Evolutionary conservation across 176 grass and related monocot species (phyloP), one percentile per base, ranked within the genome.

Genomic region (Bonia amplexicaulis): DNA sequence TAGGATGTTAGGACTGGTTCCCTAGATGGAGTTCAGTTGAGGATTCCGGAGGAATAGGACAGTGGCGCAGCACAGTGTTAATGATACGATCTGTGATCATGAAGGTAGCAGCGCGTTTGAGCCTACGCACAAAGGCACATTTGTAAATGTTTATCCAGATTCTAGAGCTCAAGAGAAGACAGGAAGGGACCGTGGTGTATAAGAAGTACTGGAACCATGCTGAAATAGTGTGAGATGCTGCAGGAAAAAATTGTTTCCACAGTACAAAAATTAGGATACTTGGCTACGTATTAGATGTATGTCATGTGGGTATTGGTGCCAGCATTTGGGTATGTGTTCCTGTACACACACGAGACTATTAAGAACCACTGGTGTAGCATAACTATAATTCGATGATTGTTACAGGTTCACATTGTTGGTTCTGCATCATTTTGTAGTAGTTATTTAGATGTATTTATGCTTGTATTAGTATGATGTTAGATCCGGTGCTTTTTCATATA

Each of bases 381-480:
- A 46, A 22, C 7, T 2, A 20, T 29, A n/a, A 27, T 54, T 27
- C 0, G n/a, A 66, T 57, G 35, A 44, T 66, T 44, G 35, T 76
- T 66, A 60, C 37, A 51, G 27, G 19, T 16, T 7, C 20, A 54
- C 10, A 55, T 9, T 44, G 12, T 75, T 81, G 12, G 51, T 66
- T 70, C 53, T 69, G 19, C 19, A 45, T 74, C 47, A 19, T 44
- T 67, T 33, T 57, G 47, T 52, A 42, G 35, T 69, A 69, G 15
- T 57, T 68, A 13, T 20, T n/a, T 78, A 85, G 64, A 54, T 68
- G 63, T 37, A 44, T 69, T 77, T 33, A 45, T 85, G 63, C 25
- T 42, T 77, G 55, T 42, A 55, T 20, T 15, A 47, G 54, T 42
- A 37, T 35, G 45, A 15, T 35, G 16, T 25, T 33, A n/a, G 27